Evolutionary conservation across 2,329 filamentous ascomycete species (phyloP), one percentile per base, ranked within the genome.

Genomic region (Dactylellina haptotyla): DNA sequence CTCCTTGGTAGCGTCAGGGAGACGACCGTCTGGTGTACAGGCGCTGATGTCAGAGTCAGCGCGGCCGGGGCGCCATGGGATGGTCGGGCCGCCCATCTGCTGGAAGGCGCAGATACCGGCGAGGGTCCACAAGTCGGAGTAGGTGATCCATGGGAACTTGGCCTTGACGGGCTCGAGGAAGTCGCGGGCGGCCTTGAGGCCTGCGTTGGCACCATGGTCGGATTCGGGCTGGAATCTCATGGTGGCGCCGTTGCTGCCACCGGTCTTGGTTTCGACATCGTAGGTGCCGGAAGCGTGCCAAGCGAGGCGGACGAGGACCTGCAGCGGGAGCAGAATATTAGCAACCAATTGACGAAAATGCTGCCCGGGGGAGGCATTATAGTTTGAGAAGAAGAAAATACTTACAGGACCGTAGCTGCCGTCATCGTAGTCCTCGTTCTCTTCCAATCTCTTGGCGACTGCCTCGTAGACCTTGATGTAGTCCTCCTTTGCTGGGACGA

Each of bases 111-210:
- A 87, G 76, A 95, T 88, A 80, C 92, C 95, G 59, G 83, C 89
- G 65, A 99, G 88, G 75, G 95, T 98, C 95, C 94, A 98, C 77
- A 99, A 89, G 81, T 99, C 94, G 12, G 93, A 96, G 87, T 97
- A 96, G 75, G 87, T 86, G 83, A 98, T 97, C 95, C 94, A 98
- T 57, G 94, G 93, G 87, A 92, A 93, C 83, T 93, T 88, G 77
- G 85, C 87, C 87, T 97, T 96, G 79, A 98, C 85, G 75, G 93
- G 93, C 83, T 96, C 91, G 71, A 98, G 87, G 85, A 98, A 97
- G 83, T 96, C 89, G 72, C 94, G 91, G 75, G 94, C 95, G 78
- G 87, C 84, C 80, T 90, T 88, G 79, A 98, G 85, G 78, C 94
- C 95, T 71, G 94, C 92, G 80, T 99, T 99, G 82, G 94, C 95